Evolutionary conservation across 2,329 filamentous ascomycete species (phyloP).

Genomic region (Huntiella bhutanensis): DNA sequence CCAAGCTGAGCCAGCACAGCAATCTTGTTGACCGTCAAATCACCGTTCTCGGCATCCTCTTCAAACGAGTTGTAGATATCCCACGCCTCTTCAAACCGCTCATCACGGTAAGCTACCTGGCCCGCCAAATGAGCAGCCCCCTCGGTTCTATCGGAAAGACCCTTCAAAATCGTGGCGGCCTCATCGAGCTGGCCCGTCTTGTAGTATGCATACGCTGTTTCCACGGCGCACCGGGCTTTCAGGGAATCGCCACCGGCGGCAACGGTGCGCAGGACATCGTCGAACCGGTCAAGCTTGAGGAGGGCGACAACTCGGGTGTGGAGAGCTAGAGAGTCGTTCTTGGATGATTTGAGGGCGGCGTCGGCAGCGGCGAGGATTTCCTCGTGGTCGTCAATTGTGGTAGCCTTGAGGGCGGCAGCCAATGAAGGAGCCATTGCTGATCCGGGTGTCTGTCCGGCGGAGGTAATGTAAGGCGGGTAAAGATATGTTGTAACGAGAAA

Average conservation of each 20-base stretch:
- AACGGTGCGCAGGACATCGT: conserved; percentile 53
- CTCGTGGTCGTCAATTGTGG: conserved; percentile 50
- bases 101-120: conserved; percentile 55
- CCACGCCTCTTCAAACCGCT: conserved; percentile 50
- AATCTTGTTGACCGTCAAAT: conserved; percentile 57
- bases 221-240: conserved; percentile 41
- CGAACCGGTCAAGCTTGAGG: conserved; percentile 64
- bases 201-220: conserved; percentile 69
- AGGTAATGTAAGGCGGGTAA: too few species aligned
- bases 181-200: conserved; percentile 52
- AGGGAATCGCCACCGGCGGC: conserved; percentile 42
- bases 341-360: conserved; percentile 41
- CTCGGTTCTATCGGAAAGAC: conserved; percentile 15
- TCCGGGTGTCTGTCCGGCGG: neutral
- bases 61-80: conserved; percentile 43
- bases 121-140: conserved; percentile 36
- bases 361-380: conserved; percentile 49
- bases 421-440: conserved; percentile 15
- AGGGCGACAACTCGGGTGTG: conserved; percentile 56
- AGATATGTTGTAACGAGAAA: too few species aligned
- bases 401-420: conserved; percentile 32
- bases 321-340: conserved; percentile 38
- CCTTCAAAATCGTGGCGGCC: conserved; percentile 22
- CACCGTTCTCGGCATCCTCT: conserved; percentile 45
- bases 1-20: conserved; percentile 54